Evolutionary conservation across 2,329 filamentous ascomycete species (phyloP).

Genomic region (Cladosporium sphaerospermum): DNA sequence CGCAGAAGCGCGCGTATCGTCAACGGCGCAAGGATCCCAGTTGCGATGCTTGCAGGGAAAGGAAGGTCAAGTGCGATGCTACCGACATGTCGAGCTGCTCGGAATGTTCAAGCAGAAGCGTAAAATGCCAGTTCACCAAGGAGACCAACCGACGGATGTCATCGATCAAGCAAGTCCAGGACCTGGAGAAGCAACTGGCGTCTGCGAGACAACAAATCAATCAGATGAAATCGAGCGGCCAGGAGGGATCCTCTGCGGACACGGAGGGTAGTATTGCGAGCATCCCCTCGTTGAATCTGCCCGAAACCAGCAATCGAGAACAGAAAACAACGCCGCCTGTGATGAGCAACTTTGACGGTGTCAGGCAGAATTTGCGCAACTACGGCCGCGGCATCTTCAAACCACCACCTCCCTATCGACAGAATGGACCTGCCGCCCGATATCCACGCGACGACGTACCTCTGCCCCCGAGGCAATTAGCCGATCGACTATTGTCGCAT

Average conservation of each 20-base stretch:
- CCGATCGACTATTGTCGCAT: constrained; percentile 65
- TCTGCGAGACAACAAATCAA: constrained; percentile 72
- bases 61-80: constrained; percentile 81
- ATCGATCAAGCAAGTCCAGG: constrained; percentile 97
- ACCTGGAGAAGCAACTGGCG: constrained; percentile 85
- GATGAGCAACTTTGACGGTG: constrained; percentile 63
- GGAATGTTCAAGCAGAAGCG: constrained; percentile 91
- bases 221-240: constrained; percentile 56
- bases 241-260: constrained; percentile 43
- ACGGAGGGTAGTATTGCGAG: constrained; percentile 28
- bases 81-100: constrained; percentile 95
- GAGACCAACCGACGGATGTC: constrained; percentile 98
- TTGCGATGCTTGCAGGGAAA: constrained; percentile 91
- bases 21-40: constrained; percentile 94
- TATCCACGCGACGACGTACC: constrained; percentile 39
- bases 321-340: constrained; percentile 55
- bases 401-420: constrained; percentile 62
- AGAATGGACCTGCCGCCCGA: constrained; percentile 41
- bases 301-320: constrained; percentile 40
- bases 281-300: constrained; percentile 28
- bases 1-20: constrained; percentile 88
- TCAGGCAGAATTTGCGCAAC: constrained; percentile 64
- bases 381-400: constrained; percentile 76
- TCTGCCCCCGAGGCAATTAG: constrained; percentile 64
- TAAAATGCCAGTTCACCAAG: constrained; percentile 98